Evolutionary conservation across 352 stramenopile species (phyloP).

Genomic region (Globisporangium okanoganense): DNA sequence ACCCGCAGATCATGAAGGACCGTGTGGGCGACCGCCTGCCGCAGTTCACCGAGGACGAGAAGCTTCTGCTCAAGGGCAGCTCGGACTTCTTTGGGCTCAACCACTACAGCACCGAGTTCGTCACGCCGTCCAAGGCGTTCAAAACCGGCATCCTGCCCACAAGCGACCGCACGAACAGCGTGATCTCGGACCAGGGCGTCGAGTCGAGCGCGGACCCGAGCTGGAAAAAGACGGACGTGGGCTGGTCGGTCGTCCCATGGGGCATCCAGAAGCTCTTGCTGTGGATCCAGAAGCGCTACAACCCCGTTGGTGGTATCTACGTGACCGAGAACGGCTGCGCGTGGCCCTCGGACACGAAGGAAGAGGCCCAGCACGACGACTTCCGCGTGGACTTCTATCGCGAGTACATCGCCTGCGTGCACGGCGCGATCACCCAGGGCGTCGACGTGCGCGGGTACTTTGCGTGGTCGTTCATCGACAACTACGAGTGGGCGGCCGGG

Average conservation of each 20-base stretch:
- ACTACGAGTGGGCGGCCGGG: constrained; percentile 88
- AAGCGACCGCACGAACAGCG: constrained; percentile 19
- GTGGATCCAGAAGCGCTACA: constrained; percentile 88
- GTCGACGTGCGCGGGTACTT: constrained; percentile 84
- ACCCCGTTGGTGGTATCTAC: constrained; percentile 63
- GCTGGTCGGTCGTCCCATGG: constrained; percentile 74
- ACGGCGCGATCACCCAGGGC: constrained; percentile 37
- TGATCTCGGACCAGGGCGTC: constrained; percentile 40
- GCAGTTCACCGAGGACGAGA: constrained; percentile 84
- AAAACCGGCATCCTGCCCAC: constrained; percentile 10
- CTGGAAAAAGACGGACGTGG: constrained; percentile 79
- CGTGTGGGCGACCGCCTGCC: constrained; percentile 79
- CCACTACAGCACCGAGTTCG: constrained; percentile 83
- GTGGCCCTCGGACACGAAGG: constrained; percentile 53
- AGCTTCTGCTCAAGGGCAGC: constrained; percentile 72
- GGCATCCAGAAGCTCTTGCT: constrained; percentile 85
- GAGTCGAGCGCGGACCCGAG: constrained; percentile 22
- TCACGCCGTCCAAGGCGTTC: constrained; percentile 35
- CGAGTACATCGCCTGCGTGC: constrained; percentile 74
- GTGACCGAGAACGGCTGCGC: constrained; percentile 93
- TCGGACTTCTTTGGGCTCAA: constrained; percentile 95
- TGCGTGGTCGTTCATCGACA: constrained; percentile 90
- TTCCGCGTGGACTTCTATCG: constrained; percentile 81
- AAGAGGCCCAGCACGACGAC: constrained; percentile 70
- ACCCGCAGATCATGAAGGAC: constrained; percentile 89